Base-by-base conservation (phyloP, 2,329 filamentous ascomycete species). In the Ceratocystiopsis sp. region DNA sequence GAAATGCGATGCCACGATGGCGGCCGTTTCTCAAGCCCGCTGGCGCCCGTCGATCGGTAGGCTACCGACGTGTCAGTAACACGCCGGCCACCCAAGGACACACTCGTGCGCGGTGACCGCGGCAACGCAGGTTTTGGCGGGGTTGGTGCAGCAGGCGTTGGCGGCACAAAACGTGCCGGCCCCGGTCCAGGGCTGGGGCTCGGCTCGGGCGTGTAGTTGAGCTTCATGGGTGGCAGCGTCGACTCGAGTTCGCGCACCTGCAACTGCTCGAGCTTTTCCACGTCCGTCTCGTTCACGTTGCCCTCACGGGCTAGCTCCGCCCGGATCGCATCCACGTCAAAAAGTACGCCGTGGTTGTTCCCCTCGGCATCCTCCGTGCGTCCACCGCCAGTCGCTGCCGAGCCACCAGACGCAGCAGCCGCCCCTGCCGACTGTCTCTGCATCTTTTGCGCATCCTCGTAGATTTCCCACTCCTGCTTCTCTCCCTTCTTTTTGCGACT, bases 261-360 rank as follows among this genome's bases (percentile, higher is more conserved):
- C 39, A 78, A 51, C 44, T 70, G 47, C 40, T 57, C 61, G 37
- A 64, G 61, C 42, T 52, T 48, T 29, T 29, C 25, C 35, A 48
- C 17, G 9, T 48, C 42, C 18, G 60, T 52, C 16, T 53, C 51
- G 21, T 51, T 50, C 32, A 50, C 48, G 37, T 59, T 53, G 35
- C 78, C 69, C 48, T 89, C 81, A 40, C 73, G 75, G 25, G 84
- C 84, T 33, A 98, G 66, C 54, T 93, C 84, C 11, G 84, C 79
- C 40, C 84, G 73, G 50, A 98, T 96, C 13, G 91, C 91, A 53
- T 98, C 91, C 39, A 98, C 76, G 54, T 98, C 91, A 54, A 98
- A 98, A 38, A 98, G 68, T 10, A 96, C 80, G 33, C 73, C 73
- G 37, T 66, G 64, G 52, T 74, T 77, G 45, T 60, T 69, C 6